phyloP scores from a whole-genome alignment of 2,329 filamentous ascomycete genomes.

The Blastomyces emzantsi region DNA sequence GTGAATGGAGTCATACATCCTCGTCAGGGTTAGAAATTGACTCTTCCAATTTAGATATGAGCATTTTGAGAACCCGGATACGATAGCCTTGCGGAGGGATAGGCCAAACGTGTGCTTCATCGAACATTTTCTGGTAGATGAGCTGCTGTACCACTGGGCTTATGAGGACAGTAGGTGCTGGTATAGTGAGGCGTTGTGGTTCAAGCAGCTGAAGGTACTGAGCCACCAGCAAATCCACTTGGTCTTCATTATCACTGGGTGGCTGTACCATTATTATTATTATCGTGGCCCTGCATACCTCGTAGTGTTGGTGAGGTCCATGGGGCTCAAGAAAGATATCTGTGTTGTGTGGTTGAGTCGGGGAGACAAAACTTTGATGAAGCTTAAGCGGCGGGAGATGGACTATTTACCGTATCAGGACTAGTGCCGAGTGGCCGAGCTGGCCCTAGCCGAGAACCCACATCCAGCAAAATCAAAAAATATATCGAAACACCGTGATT shows the following conservation, averaged over 20 bases:
- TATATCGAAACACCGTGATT: conserved; percentile 16
- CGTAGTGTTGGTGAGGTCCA: conserved; percentile 1
- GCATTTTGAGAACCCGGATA: conserved; percentile 61
- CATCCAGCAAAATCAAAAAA: conserved; percentile 35
- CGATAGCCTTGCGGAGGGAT: conserved; percentile 62
- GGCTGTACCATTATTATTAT: conserved; percentile 8
- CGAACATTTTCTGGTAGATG: conserved; percentile 60
- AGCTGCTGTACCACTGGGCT: conserved; percentile 54
- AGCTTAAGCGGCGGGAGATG: conserved; percentile 13
- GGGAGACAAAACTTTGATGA: neutral
- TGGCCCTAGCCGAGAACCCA: conserved; percentile 36
- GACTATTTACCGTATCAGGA: conserved; percentile 14
- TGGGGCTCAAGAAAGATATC: neutral
- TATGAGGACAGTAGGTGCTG: conserved; percentile 50
- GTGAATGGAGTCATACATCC: conserved; percentile 54
- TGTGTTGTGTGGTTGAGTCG: neutral
- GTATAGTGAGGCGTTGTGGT: conserved; percentile 52
- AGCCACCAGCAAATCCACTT: conserved; percentile 40
- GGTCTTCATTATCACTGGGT: conserved; percentile 19
- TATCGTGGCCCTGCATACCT: neutral
- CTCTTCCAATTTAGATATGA: conserved; percentile 61
- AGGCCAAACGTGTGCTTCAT: conserved; percentile 45
- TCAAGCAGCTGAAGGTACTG: conserved; percentile 76
- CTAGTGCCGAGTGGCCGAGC: conserved; percentile 22
- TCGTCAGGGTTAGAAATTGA: conserved; percentile 73